Evolutionary conservation across 139 green algal species (phyloP).

Genomic region (Tetraselmis chui): DNA sequence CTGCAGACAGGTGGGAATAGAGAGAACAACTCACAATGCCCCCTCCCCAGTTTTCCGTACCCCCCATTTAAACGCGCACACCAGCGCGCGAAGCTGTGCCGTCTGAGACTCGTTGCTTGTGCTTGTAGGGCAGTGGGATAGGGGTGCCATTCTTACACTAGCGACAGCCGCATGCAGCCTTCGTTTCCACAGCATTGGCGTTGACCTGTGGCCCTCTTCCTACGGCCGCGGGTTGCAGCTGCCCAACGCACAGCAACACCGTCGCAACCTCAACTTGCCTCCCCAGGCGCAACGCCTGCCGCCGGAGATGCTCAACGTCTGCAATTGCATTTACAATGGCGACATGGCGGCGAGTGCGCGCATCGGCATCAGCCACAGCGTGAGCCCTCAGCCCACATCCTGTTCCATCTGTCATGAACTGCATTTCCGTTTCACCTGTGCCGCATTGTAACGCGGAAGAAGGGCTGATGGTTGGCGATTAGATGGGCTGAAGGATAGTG

Average conservation of each 20-base stretch:
- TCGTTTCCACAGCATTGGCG: background rate
- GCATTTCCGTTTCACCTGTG: background rate
- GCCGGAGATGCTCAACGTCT: background rate
- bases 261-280: background rate
- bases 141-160: background rate
- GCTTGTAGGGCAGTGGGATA: background rate
- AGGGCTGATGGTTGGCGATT: too few species aligned
- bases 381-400: background rate
- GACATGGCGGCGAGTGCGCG: background rate
- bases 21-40: too few species aligned
- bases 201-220: background rate
- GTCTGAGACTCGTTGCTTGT: background rate
- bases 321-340: too few species aligned
- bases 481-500: too few species aligned
- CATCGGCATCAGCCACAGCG: background rate
- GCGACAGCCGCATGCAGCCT: background rate
- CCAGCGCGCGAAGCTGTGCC: too few species aligned
- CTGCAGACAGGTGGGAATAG: too few species aligned
- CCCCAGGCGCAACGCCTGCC: background rate
- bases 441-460: too few species aligned
- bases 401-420: background rate
- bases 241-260: background rate
- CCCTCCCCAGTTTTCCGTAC: too few species aligned
- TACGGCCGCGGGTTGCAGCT: background rate
- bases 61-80: too few species aligned